Evolutionary conservation across 345 rosid genomes (phyloP).

Genomic region (Jatropha curcas): DNA sequence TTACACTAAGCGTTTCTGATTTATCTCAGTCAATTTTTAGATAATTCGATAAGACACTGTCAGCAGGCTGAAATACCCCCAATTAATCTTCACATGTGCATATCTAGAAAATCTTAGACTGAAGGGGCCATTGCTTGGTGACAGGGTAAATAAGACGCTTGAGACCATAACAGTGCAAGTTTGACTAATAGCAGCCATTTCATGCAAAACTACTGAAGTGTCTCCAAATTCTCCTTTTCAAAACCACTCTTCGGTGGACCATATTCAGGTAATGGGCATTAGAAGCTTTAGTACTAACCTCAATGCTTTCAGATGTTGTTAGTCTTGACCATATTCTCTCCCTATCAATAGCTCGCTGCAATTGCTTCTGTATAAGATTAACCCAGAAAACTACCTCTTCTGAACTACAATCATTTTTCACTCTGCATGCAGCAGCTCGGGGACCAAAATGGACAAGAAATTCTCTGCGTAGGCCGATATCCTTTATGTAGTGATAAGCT

Average conservation of each 20-base stretch:
- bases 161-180: not conserved
- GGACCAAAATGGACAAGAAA: constrained; percentile 96
- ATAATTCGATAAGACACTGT: not conserved
- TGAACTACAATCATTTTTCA: constrained; percentile 55
- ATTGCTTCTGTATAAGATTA: constrained; percentile 82
- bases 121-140: not conserved
- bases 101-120: not conserved
- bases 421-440: constrained; percentile 77
- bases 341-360: constrained; percentile 83
- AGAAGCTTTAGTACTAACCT: constrained; percentile 49
- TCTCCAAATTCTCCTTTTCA: not conserved
- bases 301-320: constrained; percentile 91
- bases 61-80: not conserved
- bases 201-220: not conserved
- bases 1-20: not conserved
- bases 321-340: constrained; percentile 97
- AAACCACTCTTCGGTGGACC: not conserved
- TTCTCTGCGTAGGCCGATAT: constrained; percentile 74
- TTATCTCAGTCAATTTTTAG: not conserved
- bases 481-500: constrained; percentile 68
- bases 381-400: constrained; percentile 96
- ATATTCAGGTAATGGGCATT: not conserved
- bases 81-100: not conserved
- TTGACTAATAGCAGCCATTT: not conserved
- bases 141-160: not conserved